These are phyloP conservation scores for Didymella segeticola DNA, from an alignment of 2,329 filamentous ascomycete species.

Conservation along the genomic window DNA sequence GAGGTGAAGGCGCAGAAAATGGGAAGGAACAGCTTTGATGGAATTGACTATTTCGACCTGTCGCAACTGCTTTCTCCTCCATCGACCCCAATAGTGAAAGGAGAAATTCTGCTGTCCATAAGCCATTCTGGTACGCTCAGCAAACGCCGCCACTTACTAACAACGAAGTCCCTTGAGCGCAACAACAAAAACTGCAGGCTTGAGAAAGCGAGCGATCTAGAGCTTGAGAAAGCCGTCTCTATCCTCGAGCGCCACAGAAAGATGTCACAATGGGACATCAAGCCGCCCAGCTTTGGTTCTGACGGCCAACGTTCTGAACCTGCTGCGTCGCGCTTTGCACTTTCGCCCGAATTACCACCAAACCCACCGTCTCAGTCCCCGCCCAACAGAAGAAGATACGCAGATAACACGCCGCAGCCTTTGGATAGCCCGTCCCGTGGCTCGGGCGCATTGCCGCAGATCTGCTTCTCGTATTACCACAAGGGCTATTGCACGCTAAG, in stretches of 20 bases:
- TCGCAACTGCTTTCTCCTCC: not conserved
- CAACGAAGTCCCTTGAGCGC: not conserved
- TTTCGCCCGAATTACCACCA: not conserved
- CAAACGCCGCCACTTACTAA: constrained; percentile 14
- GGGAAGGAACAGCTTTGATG: not conserved
- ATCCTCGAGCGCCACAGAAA: not conserved
- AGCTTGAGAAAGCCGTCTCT: not conserved
- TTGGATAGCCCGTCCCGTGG: constrained; percentile 5
- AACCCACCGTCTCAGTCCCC: not conserved
- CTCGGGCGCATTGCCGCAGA: not conserved
- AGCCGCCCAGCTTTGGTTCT: not conserved
- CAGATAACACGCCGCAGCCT: not conserved
- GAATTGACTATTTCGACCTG: constrained; percentile 7
- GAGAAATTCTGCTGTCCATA: constrained; percentile 13
- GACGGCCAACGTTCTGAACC: not conserved
- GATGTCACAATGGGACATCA: constrained; percentile 4
- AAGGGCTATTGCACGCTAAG: constrained; percentile 24
- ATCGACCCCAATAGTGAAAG: not conserved
- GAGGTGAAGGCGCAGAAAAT: not conserved
- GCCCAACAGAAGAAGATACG: not conserved
- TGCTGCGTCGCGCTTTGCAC: not conserved
- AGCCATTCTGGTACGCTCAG: constrained; percentile 24
- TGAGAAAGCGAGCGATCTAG: not conserved
- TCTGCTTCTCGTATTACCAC: constrained; percentile 38
- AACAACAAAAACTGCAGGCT: constrained; percentile 1